Conservation (phyloP, 2,329 filamentous ascomycete genomes). For the Botrytis byssoidea region DNA sequence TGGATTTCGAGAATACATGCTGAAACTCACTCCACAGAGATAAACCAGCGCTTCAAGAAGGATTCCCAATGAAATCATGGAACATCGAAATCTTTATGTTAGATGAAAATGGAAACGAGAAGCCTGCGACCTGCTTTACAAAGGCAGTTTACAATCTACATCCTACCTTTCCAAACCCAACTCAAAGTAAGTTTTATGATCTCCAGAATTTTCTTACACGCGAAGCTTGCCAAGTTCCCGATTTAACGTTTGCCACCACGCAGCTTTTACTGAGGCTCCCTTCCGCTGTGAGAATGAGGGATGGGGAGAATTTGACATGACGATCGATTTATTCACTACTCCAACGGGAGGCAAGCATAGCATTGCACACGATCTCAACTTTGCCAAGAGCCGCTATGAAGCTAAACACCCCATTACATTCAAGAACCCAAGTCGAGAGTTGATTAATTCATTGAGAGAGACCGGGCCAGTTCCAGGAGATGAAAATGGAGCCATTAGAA, state of each 20-base stretch:
- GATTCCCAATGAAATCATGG: slow-evolving; percentile 92
- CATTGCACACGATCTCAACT: slow-evolving; percentile 89
- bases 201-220: background rate
- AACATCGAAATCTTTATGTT: slow-evolving; percentile 81
- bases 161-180: slow-evolving; percentile 84
- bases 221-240: background rate
- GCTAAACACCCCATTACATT: slow-evolving; percentile 78
- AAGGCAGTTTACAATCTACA: slow-evolving; percentile 93
- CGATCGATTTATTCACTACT: slow-evolving; percentile 75
- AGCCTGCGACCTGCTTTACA: slow-evolving; percentile 80
- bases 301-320: slow-evolving; percentile 98
- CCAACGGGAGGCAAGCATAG: slow-evolving; percentile 82
- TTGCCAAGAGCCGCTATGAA: slow-evolving; percentile 78
- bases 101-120: slow-evolving; percentile 81
- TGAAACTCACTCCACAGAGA: slow-evolving; percentile 51
- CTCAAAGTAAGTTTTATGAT: slow-evolving; percentile 65
- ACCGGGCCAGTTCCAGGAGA: slow-evolving; percentile 82
- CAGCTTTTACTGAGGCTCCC: slow-evolving; percentile 78
- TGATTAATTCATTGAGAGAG: slow-evolving; percentile 76
- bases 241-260: slow-evolving; percentile 17
- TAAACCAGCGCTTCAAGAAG: slow-evolving; percentile 77
- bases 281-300: slow-evolving; percentile 92
- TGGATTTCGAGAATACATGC: slow-evolving; percentile 9
- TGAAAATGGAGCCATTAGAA: slow-evolving; percentile 60
- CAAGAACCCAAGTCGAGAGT: slow-evolving; percentile 87